A percentile compares a stretch with the other conserved stretches of the same genome.
phyloP scores from a whole-genome alignment of 306 rosid species.

The Notholithocarpus densiflorus region DNA sequence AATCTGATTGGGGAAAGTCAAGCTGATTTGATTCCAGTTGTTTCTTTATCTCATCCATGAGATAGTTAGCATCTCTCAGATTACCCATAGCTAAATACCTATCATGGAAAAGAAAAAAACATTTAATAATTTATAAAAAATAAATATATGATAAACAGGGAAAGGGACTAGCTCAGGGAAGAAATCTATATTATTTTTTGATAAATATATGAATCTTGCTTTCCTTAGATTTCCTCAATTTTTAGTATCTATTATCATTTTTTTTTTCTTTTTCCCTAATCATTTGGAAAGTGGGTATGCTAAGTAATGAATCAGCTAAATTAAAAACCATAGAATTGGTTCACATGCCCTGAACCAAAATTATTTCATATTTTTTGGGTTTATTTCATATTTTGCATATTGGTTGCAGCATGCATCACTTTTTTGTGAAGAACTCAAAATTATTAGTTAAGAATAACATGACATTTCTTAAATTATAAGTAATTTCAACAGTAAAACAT shows the following conservation, averaged over 20 bases:
- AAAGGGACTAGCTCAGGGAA: conserved; percentile 9
- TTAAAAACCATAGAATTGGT: not conserved
- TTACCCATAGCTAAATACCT: conserved; percentile 86
- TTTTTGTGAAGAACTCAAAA: not conserved
- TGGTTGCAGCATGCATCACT: not conserved
- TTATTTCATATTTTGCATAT: not conserved
- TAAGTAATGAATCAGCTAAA: not conserved
- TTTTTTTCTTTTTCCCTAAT: not conserved
- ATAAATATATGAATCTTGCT: not conserved
- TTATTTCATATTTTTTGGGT: too few species aligned
- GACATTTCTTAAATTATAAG: not conserved
- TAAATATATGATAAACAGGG: conserved; percentile 9
- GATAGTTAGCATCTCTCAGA: conserved; percentile 78
- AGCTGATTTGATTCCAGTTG: conserved; percentile 45
- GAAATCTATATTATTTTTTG: not conserved
- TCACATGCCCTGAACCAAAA: not conserved
- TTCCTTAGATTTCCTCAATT: not conserved
- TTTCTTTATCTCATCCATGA: conserved; percentile 76
- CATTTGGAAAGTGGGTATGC: not conserved
- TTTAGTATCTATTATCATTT: not conserved
- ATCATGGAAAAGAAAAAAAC: conserved; percentile 16
- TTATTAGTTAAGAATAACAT: not conserved
- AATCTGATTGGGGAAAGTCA: conserved; percentile 58
- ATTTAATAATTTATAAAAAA: conserved; percentile 16
- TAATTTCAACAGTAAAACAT: not conserved